Evolutionary conservation across 108 stramenopile genomes (phyloP).

Genomic region (Cyclotella choctawhatcheeana): DNA sequence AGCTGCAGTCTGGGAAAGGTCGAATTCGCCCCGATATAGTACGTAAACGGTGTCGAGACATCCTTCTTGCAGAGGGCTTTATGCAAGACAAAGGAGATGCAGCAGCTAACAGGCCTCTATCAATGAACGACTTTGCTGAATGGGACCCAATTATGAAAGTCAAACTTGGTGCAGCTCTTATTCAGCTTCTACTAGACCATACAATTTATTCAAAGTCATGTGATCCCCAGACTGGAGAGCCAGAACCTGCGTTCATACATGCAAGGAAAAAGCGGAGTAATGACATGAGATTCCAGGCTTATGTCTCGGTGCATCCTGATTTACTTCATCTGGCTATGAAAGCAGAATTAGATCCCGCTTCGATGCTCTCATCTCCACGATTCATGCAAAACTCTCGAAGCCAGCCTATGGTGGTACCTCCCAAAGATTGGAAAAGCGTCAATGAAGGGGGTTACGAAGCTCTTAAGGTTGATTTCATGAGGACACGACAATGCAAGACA

Average conservation of each 20-base stretch:
- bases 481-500: slow-evolving; percentile 76
- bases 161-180: slow-evolving; percentile 85
- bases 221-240: slow-evolving; percentile 28
- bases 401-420: slow-evolving; percentile 95
- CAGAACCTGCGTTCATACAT: slow-evolving; percentile 72
- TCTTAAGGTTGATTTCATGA: slow-evolving; percentile 75
- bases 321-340: slow-evolving; percentile 51
- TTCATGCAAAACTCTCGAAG: slow-evolving; percentile 56
- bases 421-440: slow-evolving; percentile 77
- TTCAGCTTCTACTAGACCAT: slow-evolving; percentile 71
- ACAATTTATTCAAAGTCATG: slow-evolving; percentile 46
- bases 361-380: slow-evolving; percentile 41
- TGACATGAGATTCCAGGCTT: slow-evolving; percentile 34
- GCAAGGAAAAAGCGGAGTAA: slow-evolving; percentile 45
- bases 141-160: slow-evolving; percentile 78
- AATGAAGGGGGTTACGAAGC: slow-evolving; percentile 80
- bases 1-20: slow-evolving; percentile 55
- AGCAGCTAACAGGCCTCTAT: slow-evolving; percentile 50
- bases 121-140: slow-evolving; percentile 56
- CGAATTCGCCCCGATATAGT: slow-evolving; percentile 60
- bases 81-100: slow-evolving; percentile 28
- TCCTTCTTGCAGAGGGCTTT: slow-evolving; percentile 49
- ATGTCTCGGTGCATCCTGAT: slow-evolving; percentile 40
- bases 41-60: slow-evolving; percentile 60
- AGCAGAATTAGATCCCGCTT: slow-evolving; percentile 54